phyloP scores from a whole-genome alignment of 208 protist species.

The Leptomonas seymouri region DNA sequence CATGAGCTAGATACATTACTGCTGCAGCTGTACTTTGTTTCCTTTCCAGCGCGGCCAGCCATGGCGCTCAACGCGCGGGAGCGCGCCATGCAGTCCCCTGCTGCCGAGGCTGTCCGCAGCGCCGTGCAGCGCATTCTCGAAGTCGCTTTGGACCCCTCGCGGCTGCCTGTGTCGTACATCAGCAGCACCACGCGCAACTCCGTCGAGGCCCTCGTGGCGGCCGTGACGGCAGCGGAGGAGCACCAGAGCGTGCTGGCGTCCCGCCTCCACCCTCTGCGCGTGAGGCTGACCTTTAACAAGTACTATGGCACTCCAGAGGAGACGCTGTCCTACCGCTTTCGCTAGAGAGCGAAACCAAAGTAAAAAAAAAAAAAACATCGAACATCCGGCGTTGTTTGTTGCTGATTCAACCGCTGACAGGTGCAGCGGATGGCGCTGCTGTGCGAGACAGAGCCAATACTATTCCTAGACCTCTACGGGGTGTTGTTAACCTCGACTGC shows the following conservation, averaged over 20 bases:
- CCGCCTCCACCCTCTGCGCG: constrained; percentile 63
- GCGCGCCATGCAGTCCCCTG: constrained; percentile 29
- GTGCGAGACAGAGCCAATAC: no score
- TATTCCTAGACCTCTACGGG: no score
- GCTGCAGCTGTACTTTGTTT: constrained; percentile 52
- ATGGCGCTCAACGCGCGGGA: constrained; percentile 26
- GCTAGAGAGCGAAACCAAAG: constrained; percentile 6
- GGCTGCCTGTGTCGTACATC: constrained; percentile 57
- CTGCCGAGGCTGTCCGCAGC: constrained; percentile 36
- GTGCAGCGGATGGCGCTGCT: no score
- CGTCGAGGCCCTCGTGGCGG: constrained; percentile 68
- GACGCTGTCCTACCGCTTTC: constrained; percentile 30
- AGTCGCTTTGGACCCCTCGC: constrained; percentile 60
- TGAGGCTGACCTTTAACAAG: constrained; percentile 80
- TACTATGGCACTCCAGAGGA: constrained; percentile 69
- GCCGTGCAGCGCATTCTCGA: constrained; percentile 50
- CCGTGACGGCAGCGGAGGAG: constrained; percentile 41
- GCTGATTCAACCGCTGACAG: neutral
- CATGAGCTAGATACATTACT: constrained; percentile 65
- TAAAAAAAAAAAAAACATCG: constrained; percentile 13
- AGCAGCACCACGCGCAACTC: constrained; percentile 54
- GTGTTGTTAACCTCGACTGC: no score
- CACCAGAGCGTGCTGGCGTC: constrained; percentile 44
- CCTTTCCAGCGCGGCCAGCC: constrained; percentile 42
- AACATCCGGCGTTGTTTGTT: constrained; percentile 6